Evolutionary conservation across 2,329 filamentous ascomycete species (phyloP).

Genomic region (Aureobasidium subglaciale): DNA sequence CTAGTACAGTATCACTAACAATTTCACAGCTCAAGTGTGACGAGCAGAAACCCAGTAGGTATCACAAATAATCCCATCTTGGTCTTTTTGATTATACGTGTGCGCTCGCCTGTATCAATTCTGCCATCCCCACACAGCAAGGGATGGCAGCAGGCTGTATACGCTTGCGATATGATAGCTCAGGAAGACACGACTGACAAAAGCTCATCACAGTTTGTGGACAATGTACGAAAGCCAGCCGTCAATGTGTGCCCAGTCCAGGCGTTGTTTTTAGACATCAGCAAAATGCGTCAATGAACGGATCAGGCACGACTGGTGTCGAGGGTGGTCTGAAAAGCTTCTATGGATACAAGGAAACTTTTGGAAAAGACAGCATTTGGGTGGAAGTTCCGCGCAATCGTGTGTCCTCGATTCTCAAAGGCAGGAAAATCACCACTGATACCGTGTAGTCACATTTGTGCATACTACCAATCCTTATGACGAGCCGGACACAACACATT

Average conservation of each 20-base stretch:
- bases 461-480: slow-evolving; percentile 57
- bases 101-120: not conserved
- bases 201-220: slow-evolving; percentile 35
- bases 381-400: slow-evolving; percentile 54
- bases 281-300: slow-evolving; percentile 63
- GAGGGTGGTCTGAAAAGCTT: slow-evolving; percentile 51
- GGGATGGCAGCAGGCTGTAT: not conserved
- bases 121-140: not conserved
- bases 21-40: slow-evolving; percentile 53
- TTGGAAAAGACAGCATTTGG: slow-evolving; percentile 55
- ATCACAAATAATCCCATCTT: not conserved
- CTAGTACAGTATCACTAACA: slow-evolving; percentile 10
- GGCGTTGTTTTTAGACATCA: slow-evolving; percentile 62
- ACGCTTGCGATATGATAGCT: not conserved
- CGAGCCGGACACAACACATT: slow-evolving; percentile 30
- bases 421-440: not conserved
- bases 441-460: slow-evolving; percentile 49
- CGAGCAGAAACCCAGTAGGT: slow-evolving; percentile 48
- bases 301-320: slow-evolving; percentile 35
- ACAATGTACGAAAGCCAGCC: slow-evolving; percentile 54
- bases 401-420: slow-evolving; percentile 27
- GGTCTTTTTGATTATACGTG: not conserved
- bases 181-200: not conserved
- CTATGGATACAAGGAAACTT: slow-evolving; percentile 61
- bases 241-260: slow-evolving; percentile 54